phyloP scores from a whole-genome alignment of 805 yeast species.

The Schwanniomyces vanrijiae region DNA sequence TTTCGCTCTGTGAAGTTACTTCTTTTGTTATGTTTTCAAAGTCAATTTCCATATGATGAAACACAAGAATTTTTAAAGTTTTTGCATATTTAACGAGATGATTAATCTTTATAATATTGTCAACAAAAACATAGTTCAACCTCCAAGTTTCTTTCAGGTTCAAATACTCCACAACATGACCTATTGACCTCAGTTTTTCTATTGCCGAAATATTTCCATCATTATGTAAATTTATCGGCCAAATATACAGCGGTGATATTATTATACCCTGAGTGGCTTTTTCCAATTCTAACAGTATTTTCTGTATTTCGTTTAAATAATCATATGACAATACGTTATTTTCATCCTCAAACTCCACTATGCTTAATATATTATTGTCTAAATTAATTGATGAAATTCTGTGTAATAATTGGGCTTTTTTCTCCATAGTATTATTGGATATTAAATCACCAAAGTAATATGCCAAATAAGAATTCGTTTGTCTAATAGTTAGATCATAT shows the following conservation, averaged over 20 bases:
- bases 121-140: conserved; percentile 24
- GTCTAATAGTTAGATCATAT: conserved; percentile 33
- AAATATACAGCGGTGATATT: conserved; percentile 11
- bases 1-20: not conserved
- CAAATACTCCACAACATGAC: conserved; percentile 17
- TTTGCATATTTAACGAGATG: conserved; percentile 29
- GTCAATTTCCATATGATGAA: conserved; percentile 11
- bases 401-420: not conserved
- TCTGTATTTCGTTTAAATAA: conserved; percentile 10
- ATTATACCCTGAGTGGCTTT: not conserved
- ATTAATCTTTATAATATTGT: conserved; percentile 22
- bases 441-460: conserved; percentile 7
- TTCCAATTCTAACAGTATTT: conserved; percentile 5
- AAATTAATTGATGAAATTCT: not conserved
- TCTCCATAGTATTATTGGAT: not conserved
- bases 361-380: conserved; percentile 5
- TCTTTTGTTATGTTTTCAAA: not conserved
- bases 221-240: not conserved
- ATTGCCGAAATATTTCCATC: not conserved
- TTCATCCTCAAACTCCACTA: conserved; percentile 1
- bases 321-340: conserved; percentile 12
- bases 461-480: conserved; percentile 21
- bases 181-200: conserved; percentile 9
- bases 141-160: conserved; percentile 24
- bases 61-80: conserved; percentile 19